Evolutionary conservation across 2,329 filamentous ascomycete genomes (phyloP).

Genomic region (Pseudogymnoascus destructans): DNA sequence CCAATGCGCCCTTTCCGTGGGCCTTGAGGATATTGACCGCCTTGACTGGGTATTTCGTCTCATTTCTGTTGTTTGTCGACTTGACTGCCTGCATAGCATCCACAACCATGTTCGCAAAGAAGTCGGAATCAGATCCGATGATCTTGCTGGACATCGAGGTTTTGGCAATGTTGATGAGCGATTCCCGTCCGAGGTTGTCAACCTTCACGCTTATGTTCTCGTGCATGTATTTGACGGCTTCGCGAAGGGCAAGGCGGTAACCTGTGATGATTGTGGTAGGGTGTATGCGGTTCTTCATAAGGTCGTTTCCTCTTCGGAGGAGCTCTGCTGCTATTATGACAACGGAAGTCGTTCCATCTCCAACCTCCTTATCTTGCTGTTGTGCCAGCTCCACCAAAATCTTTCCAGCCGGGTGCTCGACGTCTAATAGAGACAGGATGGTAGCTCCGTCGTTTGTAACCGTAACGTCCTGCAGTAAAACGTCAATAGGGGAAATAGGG

Average conservation of each 20-base stretch:
- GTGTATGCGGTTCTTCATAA: slow-evolving; percentile 99
- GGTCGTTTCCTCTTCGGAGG: slow-evolving; percentile 82
- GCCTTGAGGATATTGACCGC: slow-evolving; percentile 98
- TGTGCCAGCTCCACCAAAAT: slow-evolving; percentile 95
- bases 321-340: slow-evolving; percentile 96
- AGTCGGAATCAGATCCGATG: slow-evolving; percentile 88
- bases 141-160: slow-evolving; percentile 99
- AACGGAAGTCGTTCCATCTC: slow-evolving; percentile 94
- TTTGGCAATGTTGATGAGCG: slow-evolving; percentile 87
- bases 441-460: slow-evolving; percentile 98
- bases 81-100: slow-evolving; percentile 94
- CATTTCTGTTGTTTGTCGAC: slow-evolving; percentile 76
- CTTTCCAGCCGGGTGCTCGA: slow-evolving; percentile 96
- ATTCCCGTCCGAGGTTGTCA: slow-evolving; percentile 78
- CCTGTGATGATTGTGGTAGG: slow-evolving; percentile 98
- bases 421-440: slow-evolving; percentile 86
- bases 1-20: slow-evolving; percentile 80
- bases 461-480: slow-evolving; percentile 65
- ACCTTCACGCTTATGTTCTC: slow-evolving; percentile 97
- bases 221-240: slow-evolving; percentile 97
- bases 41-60: slow-evolving; percentile 96
- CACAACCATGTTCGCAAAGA: slow-evolving; percentile 95
- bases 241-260: slow-evolving; percentile 85
- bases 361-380: slow-evolving; percentile 98
- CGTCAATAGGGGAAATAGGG: slow-evolving; percentile 16